Evolutionary conservation across 2,329 filamentous ascomycete genomes (phyloP).

Genomic region (Calonectria henricotiae): DNA sequence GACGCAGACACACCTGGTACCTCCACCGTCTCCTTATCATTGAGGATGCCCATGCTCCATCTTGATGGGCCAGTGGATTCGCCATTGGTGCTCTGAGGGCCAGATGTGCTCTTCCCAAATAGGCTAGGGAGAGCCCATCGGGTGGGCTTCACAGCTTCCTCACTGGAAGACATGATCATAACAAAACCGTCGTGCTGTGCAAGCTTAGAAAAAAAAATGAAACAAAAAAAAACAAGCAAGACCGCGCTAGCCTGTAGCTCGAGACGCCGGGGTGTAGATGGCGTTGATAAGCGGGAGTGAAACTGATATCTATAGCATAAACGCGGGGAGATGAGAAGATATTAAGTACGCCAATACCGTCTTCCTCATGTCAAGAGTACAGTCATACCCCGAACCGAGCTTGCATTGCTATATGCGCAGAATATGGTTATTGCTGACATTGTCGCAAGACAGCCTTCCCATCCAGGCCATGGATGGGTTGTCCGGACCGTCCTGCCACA

Average conservation of each 20-base stretch:
- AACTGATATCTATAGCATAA: not conserved
- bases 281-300: not conserved
- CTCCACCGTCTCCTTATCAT: slow-evolving; percentile 85
- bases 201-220: not conserved
- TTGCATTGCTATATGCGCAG: not conserved
- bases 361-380: not conserved
- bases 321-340: not conserved
- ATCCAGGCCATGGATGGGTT: slow-evolving; percentile 1
- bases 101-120: not conserved
- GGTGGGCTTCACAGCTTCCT: not conserved
- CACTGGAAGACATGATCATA: not conserved
- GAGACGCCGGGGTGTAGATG: not conserved
- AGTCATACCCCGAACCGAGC: not conserved
- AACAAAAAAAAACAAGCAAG: not conserved
- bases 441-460: slow-evolving; percentile 11
- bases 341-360: not conserved
- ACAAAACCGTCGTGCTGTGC: not conserved
- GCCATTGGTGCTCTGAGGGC: not conserved
- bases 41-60: slow-evolving; percentile 84
- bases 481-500: not conserved
- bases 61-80: slow-evolving; percentile 50
- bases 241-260: not conserved
- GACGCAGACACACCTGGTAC: slow-evolving; percentile 77
- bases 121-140: not conserved
- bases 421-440: not conserved